Conservation (phyloP, 202 grass and related monocot genomes). For the Zoysia matrella region DNA sequence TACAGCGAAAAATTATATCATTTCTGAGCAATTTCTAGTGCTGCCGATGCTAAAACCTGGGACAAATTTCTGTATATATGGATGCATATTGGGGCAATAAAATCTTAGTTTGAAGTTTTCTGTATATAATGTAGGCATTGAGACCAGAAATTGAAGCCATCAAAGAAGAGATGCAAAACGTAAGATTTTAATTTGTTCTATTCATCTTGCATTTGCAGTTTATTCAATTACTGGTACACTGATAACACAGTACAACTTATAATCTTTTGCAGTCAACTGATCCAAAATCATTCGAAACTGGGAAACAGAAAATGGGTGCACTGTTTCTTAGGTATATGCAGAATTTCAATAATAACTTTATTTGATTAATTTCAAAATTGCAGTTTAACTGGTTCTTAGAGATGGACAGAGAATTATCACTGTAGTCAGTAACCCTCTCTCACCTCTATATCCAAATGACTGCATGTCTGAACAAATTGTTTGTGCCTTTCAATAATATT, state of each 20-base stretch:
- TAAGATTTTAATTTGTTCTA: conserved; percentile 38
- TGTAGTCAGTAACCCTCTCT: background rate
- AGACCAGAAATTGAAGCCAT: conserved; percentile 58
- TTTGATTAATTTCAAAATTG: background rate
- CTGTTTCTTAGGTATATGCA: conserved; percentile 68
- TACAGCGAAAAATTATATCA: background rate
- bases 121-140: conserved; percentile 50
- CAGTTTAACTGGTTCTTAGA: too few species aligned
- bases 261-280: conserved; percentile 55
- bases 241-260: background rate
- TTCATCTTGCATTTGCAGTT: conserved; percentile 31
- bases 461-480: background rate
- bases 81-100: background rate
- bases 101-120: background rate
- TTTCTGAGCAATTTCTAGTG: conserved; percentile 17
- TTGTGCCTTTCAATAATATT: background rate
- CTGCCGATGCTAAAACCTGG: background rate
- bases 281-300: conserved; percentile 11
- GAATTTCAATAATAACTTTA: conserved; percentile 16
- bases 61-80: background rate
- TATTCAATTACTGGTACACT: conserved; percentile 17
- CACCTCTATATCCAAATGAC: background rate
- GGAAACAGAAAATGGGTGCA: conserved; percentile 56
- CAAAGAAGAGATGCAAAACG: conserved; percentile 46
- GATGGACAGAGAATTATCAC: too few species aligned